Evolutionary conservation across 2,329 filamentous ascomycete genomes (phyloP).

Genomic region (Beauveria scarabaeidicola): DNA sequence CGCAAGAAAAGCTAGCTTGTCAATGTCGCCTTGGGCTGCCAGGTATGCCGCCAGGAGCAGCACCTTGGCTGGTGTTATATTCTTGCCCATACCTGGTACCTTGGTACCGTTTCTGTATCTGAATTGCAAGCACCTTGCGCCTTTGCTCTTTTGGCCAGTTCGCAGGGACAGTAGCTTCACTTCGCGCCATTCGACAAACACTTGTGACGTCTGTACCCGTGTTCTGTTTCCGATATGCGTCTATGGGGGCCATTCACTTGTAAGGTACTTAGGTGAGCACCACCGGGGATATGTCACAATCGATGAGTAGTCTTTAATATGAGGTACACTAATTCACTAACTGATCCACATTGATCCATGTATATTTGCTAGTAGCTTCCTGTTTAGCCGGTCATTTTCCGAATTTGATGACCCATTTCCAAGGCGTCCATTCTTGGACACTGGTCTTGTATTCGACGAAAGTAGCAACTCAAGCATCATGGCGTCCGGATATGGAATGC

Average conservation of each 20-base stretch:
- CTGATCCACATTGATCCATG: background rate
- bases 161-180: background rate
- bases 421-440: background rate
- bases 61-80: constrained; percentile 57
- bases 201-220: background rate
- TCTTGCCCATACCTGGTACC: constrained; percentile 8
- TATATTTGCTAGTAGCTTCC: background rate
- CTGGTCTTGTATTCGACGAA: background rate
- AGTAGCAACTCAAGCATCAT: constrained; percentile 35
- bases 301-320: background rate
- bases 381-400: background rate
- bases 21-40: constrained; percentile 57
- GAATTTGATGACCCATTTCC: background rate
- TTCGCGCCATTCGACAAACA: background rate
- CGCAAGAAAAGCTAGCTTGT: constrained; percentile 52
- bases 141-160: background rate
- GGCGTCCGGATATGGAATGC: constrained; percentile 76
- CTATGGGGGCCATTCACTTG: background rate
- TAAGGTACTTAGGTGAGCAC: background rate
- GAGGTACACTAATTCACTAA: background rate
- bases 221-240: constrained; percentile 7
- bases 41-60: constrained; percentile 65
- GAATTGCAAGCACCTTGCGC: background rate
- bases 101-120: background rate
- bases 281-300: background rate